phyloP scores from a whole-genome alignment of 805 yeast species.

The Torulaspora franciscae region DNA sequence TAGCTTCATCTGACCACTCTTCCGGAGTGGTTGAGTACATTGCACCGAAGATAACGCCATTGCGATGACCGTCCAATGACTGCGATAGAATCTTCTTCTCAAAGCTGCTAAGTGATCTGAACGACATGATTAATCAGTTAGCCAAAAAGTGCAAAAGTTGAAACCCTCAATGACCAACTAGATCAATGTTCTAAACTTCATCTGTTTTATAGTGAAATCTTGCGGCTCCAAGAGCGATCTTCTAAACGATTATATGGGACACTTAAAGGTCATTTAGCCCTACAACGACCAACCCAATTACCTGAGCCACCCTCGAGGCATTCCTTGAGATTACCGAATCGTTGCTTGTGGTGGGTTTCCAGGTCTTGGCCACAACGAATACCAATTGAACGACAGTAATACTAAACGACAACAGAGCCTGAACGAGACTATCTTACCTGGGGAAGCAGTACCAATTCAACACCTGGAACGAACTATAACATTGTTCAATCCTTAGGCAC shows the following conservation, averaged over 20 bases:
- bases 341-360: no score
- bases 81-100: conserved; percentile 27
- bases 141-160: no score
- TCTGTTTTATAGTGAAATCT: no score
- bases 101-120: conserved; percentile 25
- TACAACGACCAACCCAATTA: not conserved
- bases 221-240: no score
- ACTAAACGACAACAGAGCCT: not conserved
- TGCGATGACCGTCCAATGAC: conserved; percentile 22
- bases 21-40: conserved; percentile 17
- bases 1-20: conserved; percentile 26
- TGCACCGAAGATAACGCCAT: conserved; percentile 29
- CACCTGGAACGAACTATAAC: not conserved
- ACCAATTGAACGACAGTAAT: not conserved
- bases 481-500: not conserved
- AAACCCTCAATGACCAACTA: no score
- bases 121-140: conserved; percentile 12
- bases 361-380: not conserved
- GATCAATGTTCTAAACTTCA: no score
- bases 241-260: no score
- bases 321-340: no score
- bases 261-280: no score
- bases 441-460: not conserved
- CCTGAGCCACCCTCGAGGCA: no score
- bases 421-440: not conserved